Evolutionary conservation across 2,329 filamentous ascomycete species (phyloP), one percentile per base, ranked within the genome.

Genomic region (Aspergillus neotritici): DNA sequence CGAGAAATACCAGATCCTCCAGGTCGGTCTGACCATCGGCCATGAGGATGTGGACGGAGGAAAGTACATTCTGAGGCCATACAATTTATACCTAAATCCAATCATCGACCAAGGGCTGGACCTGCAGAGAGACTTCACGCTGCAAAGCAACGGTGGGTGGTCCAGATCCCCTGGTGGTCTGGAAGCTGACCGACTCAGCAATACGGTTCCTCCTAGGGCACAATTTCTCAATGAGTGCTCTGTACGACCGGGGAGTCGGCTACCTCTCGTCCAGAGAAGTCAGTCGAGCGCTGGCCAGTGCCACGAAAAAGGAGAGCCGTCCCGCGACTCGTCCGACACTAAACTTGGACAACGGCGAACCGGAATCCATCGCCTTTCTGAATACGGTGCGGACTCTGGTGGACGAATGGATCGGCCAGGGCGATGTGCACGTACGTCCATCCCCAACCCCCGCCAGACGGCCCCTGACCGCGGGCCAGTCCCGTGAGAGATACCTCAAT

Each of bases 1-100:
- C 3, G 75, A 82, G 48, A 74, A 72, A 31, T 85, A 80, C 53
- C 76, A 81, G 47, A 76, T 85, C 40, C 66, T 85, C 2, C 82
- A 86, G 57, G 65, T 84, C 41, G 82, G 82, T n/a, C 63, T 86
- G 44, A 85, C 82, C 0, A 77, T 80, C 54, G 79, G 79, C n/a
- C 68, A 70, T 40, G 78, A 84, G 57, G 73, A 82, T 58, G 51
- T 57, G 5, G 62, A 73, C 8, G 72, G 70, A 55, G 74, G 75
- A 44, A 56, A 64, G 33, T 86, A 85, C 55, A 67, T 74, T 5
- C 65, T 82, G 29, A 75, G 75, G 16, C 80, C 82, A 2, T 85
- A 82, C 67, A 85, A 85, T 61, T 73, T 85, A 62, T 72, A 76
- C 51, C 58, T 86, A 40, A 80, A 69, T 48, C 82, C 82, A 1